These are phyloP conservation scores for Eragrostis nindensis DNA, from an alignment of 176 grass and related monocot species.

Conservation along the genomic window DNA sequence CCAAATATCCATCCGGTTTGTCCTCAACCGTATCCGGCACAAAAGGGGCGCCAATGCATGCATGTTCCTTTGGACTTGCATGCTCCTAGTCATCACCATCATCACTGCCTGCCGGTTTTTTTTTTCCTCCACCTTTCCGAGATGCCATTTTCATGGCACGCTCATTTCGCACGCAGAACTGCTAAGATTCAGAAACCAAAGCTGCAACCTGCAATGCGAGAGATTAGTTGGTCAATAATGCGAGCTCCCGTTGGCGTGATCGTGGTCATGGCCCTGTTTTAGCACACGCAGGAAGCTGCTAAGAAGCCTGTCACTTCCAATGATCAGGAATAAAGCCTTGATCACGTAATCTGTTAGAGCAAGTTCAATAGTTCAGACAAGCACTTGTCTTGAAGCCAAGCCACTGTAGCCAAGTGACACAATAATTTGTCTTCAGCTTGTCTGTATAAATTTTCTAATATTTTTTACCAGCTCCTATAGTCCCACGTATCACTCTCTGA, in stretches of 20 bases:
- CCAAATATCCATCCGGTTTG: not conserved
- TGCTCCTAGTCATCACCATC: not conserved
- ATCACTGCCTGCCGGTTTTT: not conserved
- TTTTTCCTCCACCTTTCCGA: not conserved
- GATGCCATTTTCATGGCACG: conserved; percentile 18
- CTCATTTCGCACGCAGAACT: no score
- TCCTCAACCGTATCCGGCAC: conserved; percentile 28
- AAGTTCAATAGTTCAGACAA: no score
- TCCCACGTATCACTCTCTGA: no score
- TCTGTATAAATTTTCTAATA: no score
- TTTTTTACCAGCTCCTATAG: no score
- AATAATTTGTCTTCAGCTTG: no score
- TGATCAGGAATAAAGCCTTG: conserved; percentile 21
- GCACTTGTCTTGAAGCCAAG: no score
- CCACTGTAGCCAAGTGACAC: no score
- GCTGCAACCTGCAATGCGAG: not conserved
- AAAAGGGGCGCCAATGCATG: not conserved
- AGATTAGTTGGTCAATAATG: conserved; percentile 34
- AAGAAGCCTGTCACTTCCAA: not conserved
- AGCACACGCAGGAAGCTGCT: conserved; percentile 36
- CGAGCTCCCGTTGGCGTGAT: not conserved
- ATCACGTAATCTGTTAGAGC: no score
- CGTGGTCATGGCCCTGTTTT: not conserved
- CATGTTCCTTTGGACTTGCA: conserved; percentile 18
- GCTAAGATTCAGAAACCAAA: conserved; percentile 17